A percentile compares a stretch with the other conserved stretches of the same genome.
phyloP scores from a whole-genome alignment of 139 green algal genomes.

The Auxenochlorella pyrenoidosa region DNA sequence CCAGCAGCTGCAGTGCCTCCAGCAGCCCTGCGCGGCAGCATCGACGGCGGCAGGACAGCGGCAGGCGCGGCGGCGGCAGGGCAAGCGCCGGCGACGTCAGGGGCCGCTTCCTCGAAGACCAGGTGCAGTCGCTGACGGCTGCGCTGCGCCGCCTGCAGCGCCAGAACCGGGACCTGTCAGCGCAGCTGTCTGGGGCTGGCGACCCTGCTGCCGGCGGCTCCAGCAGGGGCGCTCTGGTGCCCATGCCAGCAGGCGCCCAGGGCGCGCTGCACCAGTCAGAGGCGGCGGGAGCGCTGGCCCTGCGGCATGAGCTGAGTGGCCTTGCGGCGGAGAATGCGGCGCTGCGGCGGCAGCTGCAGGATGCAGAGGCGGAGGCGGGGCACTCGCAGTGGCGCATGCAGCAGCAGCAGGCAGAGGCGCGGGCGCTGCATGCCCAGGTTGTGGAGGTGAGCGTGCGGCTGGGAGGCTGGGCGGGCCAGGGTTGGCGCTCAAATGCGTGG shows the following conservation, averaged over 20 bases:
- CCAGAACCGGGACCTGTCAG: constrained; percentile 23
- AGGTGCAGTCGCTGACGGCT: constrained; percentile 19
- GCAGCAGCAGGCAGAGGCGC: constrained; percentile 31
- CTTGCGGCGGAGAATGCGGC: constrained; percentile 26
- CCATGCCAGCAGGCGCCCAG: neutral
- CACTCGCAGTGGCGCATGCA: constrained; percentile 23
- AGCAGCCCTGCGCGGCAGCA: no score
- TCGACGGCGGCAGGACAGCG: neutral
- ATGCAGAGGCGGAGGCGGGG: constrained; percentile 22
- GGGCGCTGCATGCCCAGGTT: constrained; percentile 11
- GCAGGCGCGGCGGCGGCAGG: neutral
- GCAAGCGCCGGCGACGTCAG: neutral
- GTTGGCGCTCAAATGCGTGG: no score
- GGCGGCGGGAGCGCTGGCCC: neutral
- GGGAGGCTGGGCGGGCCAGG: no score
- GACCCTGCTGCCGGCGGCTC: neutral
- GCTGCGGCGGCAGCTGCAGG: constrained; percentile 25
- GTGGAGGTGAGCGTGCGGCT: constrained; percentile 13
- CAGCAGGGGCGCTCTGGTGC: neutral
- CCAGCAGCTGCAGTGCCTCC: no score
- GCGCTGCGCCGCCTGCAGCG: constrained; percentile 25
- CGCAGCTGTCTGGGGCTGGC: constrained; percentile 1
- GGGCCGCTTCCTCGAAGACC: constrained; percentile 16
- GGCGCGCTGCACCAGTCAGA: neutral
- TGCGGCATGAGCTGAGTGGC: constrained; percentile 1